Conservation (phyloP, 352 stramenopile genomes). For the Phytophthora chlamydospora region DNA sequence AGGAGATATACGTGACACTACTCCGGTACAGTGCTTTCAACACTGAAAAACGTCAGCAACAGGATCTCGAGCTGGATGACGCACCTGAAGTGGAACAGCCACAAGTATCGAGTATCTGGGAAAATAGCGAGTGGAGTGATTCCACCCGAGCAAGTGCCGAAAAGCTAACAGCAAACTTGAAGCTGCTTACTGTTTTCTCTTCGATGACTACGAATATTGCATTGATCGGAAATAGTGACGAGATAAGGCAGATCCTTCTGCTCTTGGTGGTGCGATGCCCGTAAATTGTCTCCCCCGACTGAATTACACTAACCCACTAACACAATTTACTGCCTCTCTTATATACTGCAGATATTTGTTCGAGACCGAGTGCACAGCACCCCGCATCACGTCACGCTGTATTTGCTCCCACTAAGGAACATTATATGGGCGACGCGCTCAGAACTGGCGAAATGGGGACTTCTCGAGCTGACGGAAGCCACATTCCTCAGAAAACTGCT, state of each 20-base stretch:
- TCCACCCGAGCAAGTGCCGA: constrained; percentile 10
- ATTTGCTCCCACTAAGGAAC: constrained; percentile 27
- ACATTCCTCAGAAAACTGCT: constrained; percentile 29
- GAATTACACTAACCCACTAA: not conserved
- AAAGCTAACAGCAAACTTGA: constrained; percentile 15
- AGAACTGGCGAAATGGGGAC: constrained; percentile 21
- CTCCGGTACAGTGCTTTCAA: constrained; percentile 12
- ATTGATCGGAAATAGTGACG: constrained; percentile 23
- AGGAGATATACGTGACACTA: constrained; percentile 8
- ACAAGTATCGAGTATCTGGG: constrained; percentile 5
- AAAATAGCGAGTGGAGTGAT: constrained; percentile 21
- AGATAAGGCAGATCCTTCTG: constrained; percentile 22
- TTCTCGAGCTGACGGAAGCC: constrained; percentile 16
- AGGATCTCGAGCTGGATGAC: constrained; percentile 14
- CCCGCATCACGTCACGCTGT: constrained; percentile 13
- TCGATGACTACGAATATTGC: constrained; percentile 24
- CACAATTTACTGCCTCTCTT: not conserved
- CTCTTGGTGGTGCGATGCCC: constrained; percentile 17
- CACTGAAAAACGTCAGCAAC: constrained; percentile 8
- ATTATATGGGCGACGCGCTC: constrained; percentile 26
- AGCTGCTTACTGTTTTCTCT: constrained; percentile 23
- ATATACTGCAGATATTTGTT: constrained; percentile 16
- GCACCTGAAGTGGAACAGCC: not conserved
- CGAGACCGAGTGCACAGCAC: constrained; percentile 18
- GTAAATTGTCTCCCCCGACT: not conserved